Base-by-base conservation (phyloP, 225 moss, liverwort and hornwort genomes). In the Sphagnum contortum region DNA sequence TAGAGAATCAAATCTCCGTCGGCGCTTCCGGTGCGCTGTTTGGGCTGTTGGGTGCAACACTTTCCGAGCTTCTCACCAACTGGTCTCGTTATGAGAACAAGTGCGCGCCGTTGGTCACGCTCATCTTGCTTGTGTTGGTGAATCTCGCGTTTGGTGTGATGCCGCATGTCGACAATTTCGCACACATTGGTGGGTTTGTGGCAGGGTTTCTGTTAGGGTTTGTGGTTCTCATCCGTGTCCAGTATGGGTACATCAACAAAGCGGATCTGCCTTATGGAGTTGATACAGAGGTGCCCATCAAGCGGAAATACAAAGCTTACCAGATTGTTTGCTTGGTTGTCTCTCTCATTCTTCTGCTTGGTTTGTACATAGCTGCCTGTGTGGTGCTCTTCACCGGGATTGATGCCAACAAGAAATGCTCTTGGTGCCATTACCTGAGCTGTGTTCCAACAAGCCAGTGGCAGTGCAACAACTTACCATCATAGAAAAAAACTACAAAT, bases 81-180 rank as follows among this genome's bases (percentile, higher is more conserved):
- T 95, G 92, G 92, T 47, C 64, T 3, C 72, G 73, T 9, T 71
- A 48, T 0, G 57, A 72, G 44, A 67, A 83, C 5, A 80, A 81
- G 44, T 13, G 75, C 64, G 52, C 74, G 5, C 84, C 87, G n/a
- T 46, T 90, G 29, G 68, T 73, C 3, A 77, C 84, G 3, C 66
- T 92, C 0, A 45, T 80, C 0, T 9, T 95, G 4, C 81, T 83
- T 5, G 48, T 88, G 5, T 63, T 74, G 0, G 74, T 95, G 49
- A 88, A 77, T 69, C 55, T 90, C 47, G 87, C 76, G 0, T 83
- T 95, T 48, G 95, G 95, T 12, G 76, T 95, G 62, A 95, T 95
- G 95, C 95, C 95, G 0, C 89, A 88, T 57, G 95, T 95, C 0
- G 95, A 90, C 69, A 88, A 95, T 55, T 95, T 95, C 59, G 84